Percentiles rank a stretch among this genome's conserved stretches.
These are phyloP conservation scores for Avicennia marina DNA, from an alignment of 257 asterid species.

Conservation along the genomic window DNA sequence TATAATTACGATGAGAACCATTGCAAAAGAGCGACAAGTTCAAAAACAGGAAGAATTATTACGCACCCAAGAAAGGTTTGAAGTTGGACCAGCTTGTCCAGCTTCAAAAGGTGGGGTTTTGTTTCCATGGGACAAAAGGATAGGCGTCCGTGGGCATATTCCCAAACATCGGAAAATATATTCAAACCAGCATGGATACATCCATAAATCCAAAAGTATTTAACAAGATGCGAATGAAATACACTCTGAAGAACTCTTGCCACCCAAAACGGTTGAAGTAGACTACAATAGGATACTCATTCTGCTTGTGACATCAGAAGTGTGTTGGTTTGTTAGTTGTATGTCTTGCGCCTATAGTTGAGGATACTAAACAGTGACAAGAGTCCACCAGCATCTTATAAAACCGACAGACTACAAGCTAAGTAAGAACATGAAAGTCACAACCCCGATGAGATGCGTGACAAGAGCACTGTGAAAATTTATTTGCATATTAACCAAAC, in stretches of 20 bases:
- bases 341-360: too few species aligned
- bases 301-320: background rate
- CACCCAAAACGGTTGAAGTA: background rate
- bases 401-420: too few species aligned
- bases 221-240: conserved; percentile 6
- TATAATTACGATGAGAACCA: background rate
- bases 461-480: too few species aligned
- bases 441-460: too few species aligned
- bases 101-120: conserved; percentile 70
- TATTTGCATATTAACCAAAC: too few species aligned
- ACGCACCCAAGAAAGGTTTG: conserved; percentile 41
- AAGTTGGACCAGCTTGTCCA: conserved; percentile 95
- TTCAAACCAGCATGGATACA: conserved; percentile 7
- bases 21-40: background rate
- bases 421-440: too few species aligned
- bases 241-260: background rate
- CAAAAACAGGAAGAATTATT: background rate
- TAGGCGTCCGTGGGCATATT: conserved; percentile 52
- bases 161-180: conserved; percentile 14
- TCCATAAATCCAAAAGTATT: too few species aligned
- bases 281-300: background rate
- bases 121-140: conserved; percentile 81
- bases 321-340: too few species aligned
- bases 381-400: too few species aligned
- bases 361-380: too few species aligned